Evolutionary conservation across 2,329 filamentous ascomycete species (phyloP).

Genomic region (Phyllosticta citrichinensis): DNA sequence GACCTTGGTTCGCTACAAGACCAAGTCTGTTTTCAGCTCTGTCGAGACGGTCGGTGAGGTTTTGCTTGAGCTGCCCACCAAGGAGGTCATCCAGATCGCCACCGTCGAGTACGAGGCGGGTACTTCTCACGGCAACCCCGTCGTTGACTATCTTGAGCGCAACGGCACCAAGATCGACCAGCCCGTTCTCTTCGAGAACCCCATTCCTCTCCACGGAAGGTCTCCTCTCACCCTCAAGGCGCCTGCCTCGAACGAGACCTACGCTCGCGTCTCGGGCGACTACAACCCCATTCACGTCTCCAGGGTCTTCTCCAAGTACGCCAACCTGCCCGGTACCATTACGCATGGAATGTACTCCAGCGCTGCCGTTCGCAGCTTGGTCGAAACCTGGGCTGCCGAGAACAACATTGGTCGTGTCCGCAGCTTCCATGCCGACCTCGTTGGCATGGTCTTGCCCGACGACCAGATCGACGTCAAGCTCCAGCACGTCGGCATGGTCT

Average conservation of each 20-base stretch:
- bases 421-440: slow-evolving; percentile 91
- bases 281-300: slow-evolving; percentile 99
- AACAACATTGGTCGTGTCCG: slow-evolving; percentile 96
- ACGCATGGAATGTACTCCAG: slow-evolving; percentile 99
- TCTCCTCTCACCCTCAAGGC: slow-evolving; percentile 80
- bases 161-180: slow-evolving; percentile 90
- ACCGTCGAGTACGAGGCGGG: slow-evolving; percentile 93
- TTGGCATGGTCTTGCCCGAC: slow-evolving; percentile 98
- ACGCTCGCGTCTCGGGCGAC: slow-evolving; percentile 93
- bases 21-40: slow-evolving; percentile 80
- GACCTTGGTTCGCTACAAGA: slow-evolving; percentile 87
- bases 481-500: slow-evolving; percentile 94
- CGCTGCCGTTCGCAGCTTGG: slow-evolving; percentile 85
- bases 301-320: slow-evolving; percentile 90
- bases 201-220: slow-evolving; percentile 90
- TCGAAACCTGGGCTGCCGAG: slow-evolving; percentile 98
- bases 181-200: slow-evolving; percentile 92
- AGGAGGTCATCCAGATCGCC: slow-evolving; percentile 96
- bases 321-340: slow-evolving; percentile 90
- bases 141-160: slow-evolving; percentile 89
- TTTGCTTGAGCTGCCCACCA: slow-evolving; percentile 85
- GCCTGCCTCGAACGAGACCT: slow-evolving; percentile 93
- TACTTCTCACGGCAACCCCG: slow-evolving; percentile 86
- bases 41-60: slow-evolving; percentile 91
- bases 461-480: slow-evolving; percentile 92